Evolutionary conservation across 495 filamentous ascomycete genomes (phyloP), one percentile per base, ranked within the genome.

Genomic region (Tuber melanosporum): DNA sequence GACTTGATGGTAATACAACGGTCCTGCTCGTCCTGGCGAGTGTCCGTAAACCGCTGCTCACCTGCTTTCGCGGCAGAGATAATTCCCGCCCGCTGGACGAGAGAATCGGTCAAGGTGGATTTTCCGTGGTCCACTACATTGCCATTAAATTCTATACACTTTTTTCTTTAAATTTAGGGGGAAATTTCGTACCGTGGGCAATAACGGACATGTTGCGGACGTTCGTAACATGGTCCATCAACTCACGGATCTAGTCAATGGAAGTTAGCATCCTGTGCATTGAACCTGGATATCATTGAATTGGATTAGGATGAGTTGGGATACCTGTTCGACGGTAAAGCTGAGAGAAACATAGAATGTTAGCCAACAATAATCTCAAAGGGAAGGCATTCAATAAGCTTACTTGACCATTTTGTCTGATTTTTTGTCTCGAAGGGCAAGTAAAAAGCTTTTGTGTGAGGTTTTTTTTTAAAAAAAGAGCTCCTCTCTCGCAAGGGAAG

Each of bases 1-100:
- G 95, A 99, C 91, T 99, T 99, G 91, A 99, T 99, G 83, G 95
- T 99, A 85, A 99, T 98, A 90, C 95, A 92, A 90, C 95, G 94
- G 82, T 99, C 95, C 87, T 99, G 95, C 86, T 99, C 95, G 86
- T 99, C 95, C 74, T 92, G 87, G 85, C 95, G 92, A 76, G 95
- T 99, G 88, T 99, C 95, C 83, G 95, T 99, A 86, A 94, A 97
- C 85, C 95, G 91, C 81, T 91, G 89, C 85, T 97, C 93, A 87
- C 95, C 95, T 82, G 95, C 95, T 87, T 98, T 98, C 82, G 95
- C 94, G 80, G 94, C 92, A 75, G 95, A 98, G 86, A 99, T 99
- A 84, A 99, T 99, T 93, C 95, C 95, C 84, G 96, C 96, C 86
- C 95, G 96, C 87, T 97, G 93, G 85, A 99, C 92, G 83, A 99